These are phyloP conservation scores for Halenospora varia DNA, from an alignment of 495 filamentous ascomycete genomes.

Conservation along the genomic window DNA sequence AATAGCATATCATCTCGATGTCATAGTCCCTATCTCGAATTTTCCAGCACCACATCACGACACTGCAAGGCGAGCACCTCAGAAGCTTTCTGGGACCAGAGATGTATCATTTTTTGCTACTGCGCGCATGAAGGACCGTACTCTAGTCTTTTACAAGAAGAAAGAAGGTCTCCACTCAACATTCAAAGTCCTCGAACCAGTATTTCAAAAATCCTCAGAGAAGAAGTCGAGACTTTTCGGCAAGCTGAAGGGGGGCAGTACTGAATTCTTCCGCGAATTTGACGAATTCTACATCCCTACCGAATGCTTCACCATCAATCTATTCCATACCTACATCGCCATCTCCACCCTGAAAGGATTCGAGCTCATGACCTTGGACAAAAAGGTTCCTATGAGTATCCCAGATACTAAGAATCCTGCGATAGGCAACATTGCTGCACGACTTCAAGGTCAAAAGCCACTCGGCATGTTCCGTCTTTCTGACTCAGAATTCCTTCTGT, in stretches of 20 bases:
- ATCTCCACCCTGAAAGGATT: conserved; percentile 90
- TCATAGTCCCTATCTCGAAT: conserved; percentile 71
- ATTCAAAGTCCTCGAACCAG: conserved; percentile 94
- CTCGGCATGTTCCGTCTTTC: conserved; percentile 96
- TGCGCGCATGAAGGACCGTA: conserved; percentile 93
- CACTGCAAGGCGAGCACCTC: conserved; percentile 69
- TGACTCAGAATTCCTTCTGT: conserved; percentile 88
- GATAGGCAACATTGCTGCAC: conserved; percentile 72
- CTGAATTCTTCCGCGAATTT: conserved; percentile 96
- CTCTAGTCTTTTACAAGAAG: conserved; percentile 94
- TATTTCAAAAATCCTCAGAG: conserved; percentile 81
- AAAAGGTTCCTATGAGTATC: conserved; percentile 87
- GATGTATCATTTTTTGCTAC: conserved; percentile 96
- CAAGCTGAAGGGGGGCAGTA: conserved; percentile 55
- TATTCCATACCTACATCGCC: conserved; percentile 90
- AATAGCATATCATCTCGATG: conserved; percentile 91
- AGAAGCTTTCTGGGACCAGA: conserved; percentile 79
- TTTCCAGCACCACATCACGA: conserved; percentile 57
- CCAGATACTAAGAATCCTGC: conserved; percentile 76
- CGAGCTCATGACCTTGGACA: conserved; percentile 93
- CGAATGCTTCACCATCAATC: conserved; percentile 92
- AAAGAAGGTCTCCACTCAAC: conserved; percentile 85
- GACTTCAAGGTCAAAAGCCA: conserved; percentile 75
- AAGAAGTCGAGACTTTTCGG: conserved; percentile 69
- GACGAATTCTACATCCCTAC: conserved; percentile 98